Percentiles rank a stretch among this genome's conserved stretches.
Conservation (phyloP, 345 rosid species). For the Streptanthus diversifolius region DNA sequence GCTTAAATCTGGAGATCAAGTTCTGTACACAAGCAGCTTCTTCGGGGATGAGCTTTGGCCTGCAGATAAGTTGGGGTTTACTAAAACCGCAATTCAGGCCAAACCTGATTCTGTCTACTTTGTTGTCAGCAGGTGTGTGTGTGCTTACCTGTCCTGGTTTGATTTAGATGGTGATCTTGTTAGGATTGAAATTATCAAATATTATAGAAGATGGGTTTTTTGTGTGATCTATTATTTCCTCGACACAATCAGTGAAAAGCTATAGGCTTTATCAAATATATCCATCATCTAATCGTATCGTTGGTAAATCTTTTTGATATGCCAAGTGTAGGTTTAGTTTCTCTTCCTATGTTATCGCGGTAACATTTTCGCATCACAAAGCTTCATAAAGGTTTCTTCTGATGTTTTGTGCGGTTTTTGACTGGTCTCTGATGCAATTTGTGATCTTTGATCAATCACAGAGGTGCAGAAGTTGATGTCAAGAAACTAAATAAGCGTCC, state of each 20-base stretch:
- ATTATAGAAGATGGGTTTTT: neutral
- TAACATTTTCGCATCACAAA: neutral
- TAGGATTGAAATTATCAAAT: neutral
- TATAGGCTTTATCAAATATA: neutral
- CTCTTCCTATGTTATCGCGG: neutral
- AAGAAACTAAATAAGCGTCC: slow-evolving; percentile 86
- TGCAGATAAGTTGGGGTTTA: slow-evolving; percentile 93
- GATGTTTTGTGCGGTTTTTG: neutral
- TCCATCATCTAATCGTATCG: neutral
- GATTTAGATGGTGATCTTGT: neutral
- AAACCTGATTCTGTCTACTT: slow-evolving; percentile 95
- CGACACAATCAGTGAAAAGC: neutral
- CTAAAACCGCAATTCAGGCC: slow-evolving; percentile 97
- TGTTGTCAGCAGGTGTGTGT: slow-evolving; percentile 76
- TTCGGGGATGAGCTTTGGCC: slow-evolving; percentile 99
- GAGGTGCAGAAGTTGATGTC: slow-evolving; percentile 89
- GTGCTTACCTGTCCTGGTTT: neutral
- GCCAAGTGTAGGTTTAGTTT: neutral
- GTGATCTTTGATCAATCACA: slow-evolving; percentile 29
- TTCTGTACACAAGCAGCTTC: slow-evolving; percentile 93
- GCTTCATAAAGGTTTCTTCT: neutral
- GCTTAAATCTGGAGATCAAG: slow-evolving; percentile 89
- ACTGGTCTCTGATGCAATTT: slow-evolving; percentile 1
- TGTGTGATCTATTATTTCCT: neutral
- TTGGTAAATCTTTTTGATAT: neutral